Conservation (phyloP, 371 early-diverging fungal species). For the Rhizomucor miehei region DNA sequence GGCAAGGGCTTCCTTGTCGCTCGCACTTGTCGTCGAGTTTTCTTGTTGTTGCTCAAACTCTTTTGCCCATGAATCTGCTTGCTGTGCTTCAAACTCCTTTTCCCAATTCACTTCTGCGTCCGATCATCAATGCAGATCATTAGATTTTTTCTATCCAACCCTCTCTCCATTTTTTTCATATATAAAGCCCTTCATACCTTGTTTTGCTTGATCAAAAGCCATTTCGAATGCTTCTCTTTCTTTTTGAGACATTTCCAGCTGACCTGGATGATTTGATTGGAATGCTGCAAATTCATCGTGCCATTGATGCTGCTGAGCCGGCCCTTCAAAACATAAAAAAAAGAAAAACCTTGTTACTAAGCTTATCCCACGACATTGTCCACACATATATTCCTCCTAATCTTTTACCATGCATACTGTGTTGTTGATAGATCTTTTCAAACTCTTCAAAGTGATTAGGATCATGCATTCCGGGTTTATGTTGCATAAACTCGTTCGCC, state of each 20-base stretch:
- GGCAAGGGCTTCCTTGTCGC: slow-evolving; percentile 66
- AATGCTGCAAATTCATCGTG: slow-evolving; percentile 40
- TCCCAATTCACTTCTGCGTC: slow-evolving; percentile 43
- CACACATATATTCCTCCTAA: too few relatives aligned
- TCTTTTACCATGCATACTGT: slow-evolving; percentile 24
- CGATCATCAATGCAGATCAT: slow-evolving; percentile 1
- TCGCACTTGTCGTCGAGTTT: slow-evolving; percentile 5
- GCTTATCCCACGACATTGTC: slow-evolving; percentile 4
- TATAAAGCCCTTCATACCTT: too few relatives aligned
- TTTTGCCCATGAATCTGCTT: slow-evolving; percentile 35
- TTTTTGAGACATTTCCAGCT: slow-evolving; percentile 34
- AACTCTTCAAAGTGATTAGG: slow-evolving; percentile 49
- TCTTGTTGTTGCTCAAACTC: slow-evolving; percentile 47
- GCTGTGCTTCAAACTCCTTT: slow-evolving; percentile 48
- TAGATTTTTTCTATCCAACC: not conserved
- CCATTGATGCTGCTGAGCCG: slow-evolving; percentile 28
- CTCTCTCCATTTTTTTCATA: not conserved
- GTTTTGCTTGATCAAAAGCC: slow-evolving; percentile 74
- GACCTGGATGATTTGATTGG: slow-evolving; percentile 17
- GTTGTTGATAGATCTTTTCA: slow-evolving; percentile 55
- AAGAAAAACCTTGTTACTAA: not conserved
- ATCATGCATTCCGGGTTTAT: slow-evolving; percentile 28
- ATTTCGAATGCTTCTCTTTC: slow-evolving; percentile 65
- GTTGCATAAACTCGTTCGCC: slow-evolving; percentile 70
- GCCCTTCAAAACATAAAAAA: not conserved